Evolutionary conservation across 2,329 filamentous ascomycete species (phyloP), one percentile per base, ranked within the genome.

Genomic region (Dryadomyces quercus-mongolicae): DNA sequence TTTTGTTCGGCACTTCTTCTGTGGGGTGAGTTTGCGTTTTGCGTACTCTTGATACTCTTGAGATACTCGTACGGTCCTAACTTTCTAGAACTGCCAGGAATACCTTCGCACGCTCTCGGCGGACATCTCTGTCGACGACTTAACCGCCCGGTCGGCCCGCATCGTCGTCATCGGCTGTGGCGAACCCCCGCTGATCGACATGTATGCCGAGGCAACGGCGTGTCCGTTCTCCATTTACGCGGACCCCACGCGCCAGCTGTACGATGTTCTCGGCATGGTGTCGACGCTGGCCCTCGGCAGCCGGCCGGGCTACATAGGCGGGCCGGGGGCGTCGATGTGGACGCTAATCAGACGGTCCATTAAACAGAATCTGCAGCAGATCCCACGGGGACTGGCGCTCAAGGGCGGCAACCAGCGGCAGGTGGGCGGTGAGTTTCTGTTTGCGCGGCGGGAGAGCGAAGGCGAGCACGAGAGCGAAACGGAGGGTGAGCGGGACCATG

Each of bases 1-100:
- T 60, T 90, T 91, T 64, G 75, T 91, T 55, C 77, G 86, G 47
- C 86, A 90, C 69, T 91, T 90, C 68, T 89, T 87, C 73, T 90
- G 86, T 64, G 85, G 85, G 40, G 85, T 88, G 74, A 67, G 84
- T 46, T 22, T 21, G 10, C 25, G n/a, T n/a, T n/a, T n/a, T n/a
- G n/a, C n/a, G n/a, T n/a, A n/a, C n/a, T n/a, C n/a, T n/a, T n/a
- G n/a, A n/a, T n/a, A n/a, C n/a, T n/a, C n/a, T n/a, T n/a, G n/a
- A n/a, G n/a, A n/a, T n/a, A n/a, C n/a, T n/a, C n/a, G n/a, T n/a
- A n/a, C n/a, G n/a, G n/a, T n/a, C n/a, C 53, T 20, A 48, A 46
- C 13, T 7, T 7, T 5, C 15, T 16, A 88, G 83, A 86, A 84
- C 66, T 90, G 86, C 69, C 86, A 89, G 66, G 83, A 88, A 64